Evolutionary conservation across 1,284 basidiomycete species (phyloP), one percentile per base, ranked within the genome.

Genomic region (Phaffia rhodozyma): DNA sequence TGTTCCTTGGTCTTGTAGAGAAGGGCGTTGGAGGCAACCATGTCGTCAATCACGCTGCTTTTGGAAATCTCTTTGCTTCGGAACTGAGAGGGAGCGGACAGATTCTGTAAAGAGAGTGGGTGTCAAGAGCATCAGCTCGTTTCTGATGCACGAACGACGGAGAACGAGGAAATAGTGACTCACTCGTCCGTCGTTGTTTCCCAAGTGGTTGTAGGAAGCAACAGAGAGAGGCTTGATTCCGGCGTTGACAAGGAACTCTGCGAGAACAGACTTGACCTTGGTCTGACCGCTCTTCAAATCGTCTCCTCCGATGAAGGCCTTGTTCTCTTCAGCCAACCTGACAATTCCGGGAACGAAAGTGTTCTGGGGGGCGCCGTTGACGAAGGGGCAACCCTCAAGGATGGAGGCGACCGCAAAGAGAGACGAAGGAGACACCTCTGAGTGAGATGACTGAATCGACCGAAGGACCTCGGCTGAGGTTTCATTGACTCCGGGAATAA

Each of bases 341-440:
- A 98, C 88, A 71, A 87, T 86, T 71, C 96, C 94, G 1, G 96
- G 94, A 38, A 98, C 92, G 73, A 97, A 97, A 7, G 94, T 97
- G 84, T 98, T 98, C 82, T 98, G 94, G 25, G 94, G 94, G 29
- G 93, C 92, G 62, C 94, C 94, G 73, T 97, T 98, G 76, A 98
- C 85, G 81, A 94, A 97, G 34, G 94, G 91, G 70, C 86, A 86
- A 67, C 87, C 87, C 78, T 97, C 94, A 69, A 97, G 86, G 75
- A 98, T 97, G 43, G 92, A 83, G 5, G 93, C 94, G 67, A 97
- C 86, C 43, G 93, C 94, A 72, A 97, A 98, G 71, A 97, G 76
- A 65, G 92, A 94, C 63, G 91, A 96, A 6, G 96, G 94, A 18
- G 93, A 91, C 23, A 97, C 86, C 76, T 98, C 94, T 21, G 83